Percentiles rank a stretch among this genome's conserved stretches.
phyloP scores from a whole-genome alignment of 2,329 filamentous ascomycete genomes.

The Shiraia sp. region DNA sequence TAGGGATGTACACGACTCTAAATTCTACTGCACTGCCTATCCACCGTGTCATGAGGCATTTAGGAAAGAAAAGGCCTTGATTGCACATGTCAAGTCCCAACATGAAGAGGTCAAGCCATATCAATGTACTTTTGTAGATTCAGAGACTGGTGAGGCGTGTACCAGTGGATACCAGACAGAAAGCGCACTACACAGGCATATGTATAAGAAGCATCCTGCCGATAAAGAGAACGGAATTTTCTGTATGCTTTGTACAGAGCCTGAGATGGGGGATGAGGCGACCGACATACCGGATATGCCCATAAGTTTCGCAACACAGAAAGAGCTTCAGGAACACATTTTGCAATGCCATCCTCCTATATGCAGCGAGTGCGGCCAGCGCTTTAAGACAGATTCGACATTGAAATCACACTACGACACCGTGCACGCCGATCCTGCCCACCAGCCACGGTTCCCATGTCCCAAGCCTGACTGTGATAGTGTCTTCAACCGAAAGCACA shows the following conservation, averaged over 20 bases:
- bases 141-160: constrained; percentile 61
- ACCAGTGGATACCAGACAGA: constrained; percentile 73
- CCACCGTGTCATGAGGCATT: constrained; percentile 76
- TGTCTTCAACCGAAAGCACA: constrained; percentile 81
- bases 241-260: constrained; percentile 69
- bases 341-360: constrained; percentile 70
- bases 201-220: constrained; percentile 69
- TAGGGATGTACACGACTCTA: constrained; percentile 74
- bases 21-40: constrained; percentile 74
- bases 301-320: constrained; percentile 68
- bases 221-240: constrained; percentile 62
- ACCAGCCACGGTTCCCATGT: constrained; percentile 63
- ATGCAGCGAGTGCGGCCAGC: constrained; percentile 74
- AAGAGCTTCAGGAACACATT: constrained; percentile 73
- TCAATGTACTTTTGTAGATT: constrained; percentile 65
- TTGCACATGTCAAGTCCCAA: constrained; percentile 76
- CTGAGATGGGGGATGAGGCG: constrained; percentile 15
- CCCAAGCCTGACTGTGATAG: constrained; percentile 70
- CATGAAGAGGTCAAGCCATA: constrained; percentile 76
- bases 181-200: constrained; percentile 71
- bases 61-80: constrained; percentile 82
- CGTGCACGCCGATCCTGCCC: constrained; percentile 57
- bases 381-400: constrained; percentile 58
- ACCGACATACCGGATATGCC: constrained; percentile 20
- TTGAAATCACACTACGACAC: constrained; percentile 75